A percentile compares a stretch with the other conserved stretches of the same genome.
phyloP scores from a whole-genome alignment of 257 asterid species.

The Ballota nigra region DNA sequence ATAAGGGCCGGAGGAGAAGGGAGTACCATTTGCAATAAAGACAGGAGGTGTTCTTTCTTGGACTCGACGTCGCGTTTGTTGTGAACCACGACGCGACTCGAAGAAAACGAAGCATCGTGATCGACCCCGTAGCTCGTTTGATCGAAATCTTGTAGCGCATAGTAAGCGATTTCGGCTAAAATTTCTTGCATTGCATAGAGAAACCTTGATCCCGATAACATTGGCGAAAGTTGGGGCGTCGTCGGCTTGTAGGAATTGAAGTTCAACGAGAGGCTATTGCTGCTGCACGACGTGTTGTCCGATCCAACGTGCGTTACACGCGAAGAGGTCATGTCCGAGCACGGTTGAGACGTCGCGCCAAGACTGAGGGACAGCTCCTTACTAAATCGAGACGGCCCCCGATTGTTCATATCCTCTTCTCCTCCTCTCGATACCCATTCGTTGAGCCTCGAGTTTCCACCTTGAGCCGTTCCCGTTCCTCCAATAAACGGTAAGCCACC shows the following conservation, averaged over 20 bases:
- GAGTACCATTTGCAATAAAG: conserved; percentile 78
- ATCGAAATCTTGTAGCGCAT: conserved; percentile 43
- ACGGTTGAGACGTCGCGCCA: conserved; percentile 50
- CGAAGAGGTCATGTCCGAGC: conserved; percentile 60
- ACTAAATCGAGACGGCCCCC: conserved; percentile 42
- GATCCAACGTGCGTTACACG: conserved; percentile 39
- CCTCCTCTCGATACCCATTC: conserved; percentile 43
- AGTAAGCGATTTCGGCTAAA: conserved; percentile 63
- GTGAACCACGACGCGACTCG: conserved; percentile 18
- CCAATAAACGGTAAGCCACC: conserved; percentile 31
- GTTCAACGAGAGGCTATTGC: conserved; percentile 43
- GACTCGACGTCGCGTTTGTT: conserved; percentile 36
- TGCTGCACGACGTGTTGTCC: conserved; percentile 52
- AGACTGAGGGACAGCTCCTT: conserved; percentile 73
- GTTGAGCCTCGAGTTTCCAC: conserved; percentile 20
- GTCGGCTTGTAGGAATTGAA: conserved; percentile 38
- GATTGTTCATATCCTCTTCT: conserved; percentile 29
- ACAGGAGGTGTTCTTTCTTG: conserved; percentile 60
- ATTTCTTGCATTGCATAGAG: conserved; percentile 69
- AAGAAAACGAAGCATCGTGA: conserved; percentile 20
- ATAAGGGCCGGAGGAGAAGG: too few relatives aligned
- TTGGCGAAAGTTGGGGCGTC: conserved; percentile 33
- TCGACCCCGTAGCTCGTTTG: conserved; percentile 22
- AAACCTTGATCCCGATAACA: conserved; percentile 53
- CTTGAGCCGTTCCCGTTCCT: conserved; percentile 25